phyloP scores from a whole-genome alignment of 345 rosid genomes.

The Pugionium dolabratum region DNA sequence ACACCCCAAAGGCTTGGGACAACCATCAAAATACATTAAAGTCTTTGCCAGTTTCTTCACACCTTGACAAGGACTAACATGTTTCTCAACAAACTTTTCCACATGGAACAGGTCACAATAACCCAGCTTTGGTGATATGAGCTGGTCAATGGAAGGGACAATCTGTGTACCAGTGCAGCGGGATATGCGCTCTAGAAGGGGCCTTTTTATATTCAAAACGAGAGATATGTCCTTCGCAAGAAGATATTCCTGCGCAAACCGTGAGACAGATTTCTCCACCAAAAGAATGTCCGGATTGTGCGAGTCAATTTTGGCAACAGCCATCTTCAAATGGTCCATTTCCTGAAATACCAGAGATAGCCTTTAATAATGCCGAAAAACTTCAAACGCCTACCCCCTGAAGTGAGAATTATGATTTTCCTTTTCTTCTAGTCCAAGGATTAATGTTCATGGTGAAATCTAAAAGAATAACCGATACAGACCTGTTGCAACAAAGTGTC shows the following conservation, averaged over 20 bases:
- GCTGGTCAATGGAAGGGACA: slow-evolving; percentile 90
- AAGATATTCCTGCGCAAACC: slow-evolving; percentile 92
- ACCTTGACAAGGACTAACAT: slow-evolving; percentile 71
- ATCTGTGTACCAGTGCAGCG: slow-evolving; percentile 95
- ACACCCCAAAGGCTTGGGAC: slow-evolving; percentile 96
- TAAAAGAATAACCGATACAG: slow-evolving; percentile 30
- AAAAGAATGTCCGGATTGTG: slow-evolving; percentile 86
- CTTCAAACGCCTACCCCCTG: slow-evolving; percentile 7
- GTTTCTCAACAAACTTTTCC: slow-evolving; percentile 79
- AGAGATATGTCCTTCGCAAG: slow-evolving; percentile 91
- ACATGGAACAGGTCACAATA: slow-evolving; percentile 83
- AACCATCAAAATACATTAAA: slow-evolving; percentile 91
- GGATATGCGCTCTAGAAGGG: slow-evolving; percentile 90
- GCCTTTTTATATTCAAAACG: slow-evolving; percentile 85
- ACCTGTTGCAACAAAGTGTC: slow-evolving; percentile 95
- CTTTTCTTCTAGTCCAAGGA: slow-evolving; percentile 20
- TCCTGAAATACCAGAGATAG: slow-evolving; percentile 56
- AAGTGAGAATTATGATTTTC: slow-evolving; percentile 20
- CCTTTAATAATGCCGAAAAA: slow-evolving; percentile 26
- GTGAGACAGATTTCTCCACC: slow-evolving; percentile 95
- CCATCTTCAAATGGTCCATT: slow-evolving; percentile 99
- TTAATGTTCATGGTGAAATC: slow-evolving; percentile 14
- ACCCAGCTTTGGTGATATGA: slow-evolving; percentile 80
- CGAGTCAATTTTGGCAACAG: slow-evolving; percentile 80
- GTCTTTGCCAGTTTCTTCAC: slow-evolving; percentile 80